Evolutionary conservation across 2,329 filamentous ascomycete genomes (phyloP).

Genomic region (Penicillium sp.): DNA sequence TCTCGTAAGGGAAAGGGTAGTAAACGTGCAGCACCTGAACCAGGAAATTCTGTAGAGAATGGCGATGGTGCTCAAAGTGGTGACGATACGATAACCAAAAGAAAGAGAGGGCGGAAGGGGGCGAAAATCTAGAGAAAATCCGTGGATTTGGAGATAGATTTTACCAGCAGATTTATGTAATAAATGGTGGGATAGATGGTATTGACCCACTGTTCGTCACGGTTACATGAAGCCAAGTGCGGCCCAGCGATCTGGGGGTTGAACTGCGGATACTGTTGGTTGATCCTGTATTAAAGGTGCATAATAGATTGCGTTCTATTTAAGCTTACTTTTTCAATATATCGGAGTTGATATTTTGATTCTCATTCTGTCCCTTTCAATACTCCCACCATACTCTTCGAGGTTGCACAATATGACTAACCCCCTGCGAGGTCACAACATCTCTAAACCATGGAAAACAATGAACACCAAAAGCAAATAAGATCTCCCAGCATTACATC

Average conservation of each 20-base stretch:
- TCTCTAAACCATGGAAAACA: background rate
- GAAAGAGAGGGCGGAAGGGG: slow-evolving; percentile 28
- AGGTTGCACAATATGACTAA: background rate
- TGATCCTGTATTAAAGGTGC: slow-evolving; percentile 9
- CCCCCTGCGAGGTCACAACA: background rate
- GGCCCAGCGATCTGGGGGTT: slow-evolving; percentile 14
- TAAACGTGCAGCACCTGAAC: slow-evolving; percentile 23
- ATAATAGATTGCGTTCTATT: slow-evolving; percentile 10
- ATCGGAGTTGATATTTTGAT: background rate
- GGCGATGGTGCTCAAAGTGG: slow-evolving; percentile 4
- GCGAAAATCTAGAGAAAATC: slow-evolving; percentile 10
- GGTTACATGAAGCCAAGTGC: slow-evolving; percentile 21
- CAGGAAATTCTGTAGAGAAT: slow-evolving; percentile 3
- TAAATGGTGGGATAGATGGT: slow-evolving; percentile 3
- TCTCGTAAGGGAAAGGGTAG: slow-evolving; percentile 21
- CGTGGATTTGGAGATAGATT: background rate
- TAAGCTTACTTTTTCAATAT: slow-evolving; percentile 10
- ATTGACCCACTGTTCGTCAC: slow-evolving; percentile 24
- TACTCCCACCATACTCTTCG: background rate
- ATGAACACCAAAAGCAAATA: background rate
- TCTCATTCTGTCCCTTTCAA: no score
- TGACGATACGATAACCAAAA: slow-evolving; percentile 30
- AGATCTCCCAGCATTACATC: background rate
- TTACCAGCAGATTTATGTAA: slow-evolving; percentile 14
- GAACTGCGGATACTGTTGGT: slow-evolving; percentile 16